Conservation (phyloP, 2,329 filamentous ascomycete genomes). For the Trichophyton simii region DNA sequence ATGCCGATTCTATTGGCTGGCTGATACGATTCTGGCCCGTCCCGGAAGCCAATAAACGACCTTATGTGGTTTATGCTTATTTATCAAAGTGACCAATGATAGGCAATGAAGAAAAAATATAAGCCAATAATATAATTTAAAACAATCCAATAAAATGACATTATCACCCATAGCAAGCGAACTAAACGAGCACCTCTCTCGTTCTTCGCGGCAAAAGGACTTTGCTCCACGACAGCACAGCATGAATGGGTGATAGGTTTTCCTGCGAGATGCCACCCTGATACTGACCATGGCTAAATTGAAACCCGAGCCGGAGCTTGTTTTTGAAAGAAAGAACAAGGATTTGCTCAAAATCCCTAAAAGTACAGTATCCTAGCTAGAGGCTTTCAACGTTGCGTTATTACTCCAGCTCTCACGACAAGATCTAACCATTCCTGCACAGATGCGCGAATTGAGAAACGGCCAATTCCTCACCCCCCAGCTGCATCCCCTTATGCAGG, state of each 20-base stretch:
- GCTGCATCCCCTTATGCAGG: conserved; percentile 43
- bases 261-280: background rate
- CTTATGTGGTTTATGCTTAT: too few relatives aligned
- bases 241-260: background rate
- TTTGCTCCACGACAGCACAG: background rate
- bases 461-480: conserved; percentile 46
- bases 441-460: conserved; percentile 42
- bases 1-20: too few relatives aligned
- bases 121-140: too few relatives aligned
- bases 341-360: conserved; percentile 26
- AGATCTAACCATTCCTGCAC: background rate
- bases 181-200: background rate
- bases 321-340: conserved; percentile 31
- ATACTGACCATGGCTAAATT: conserved; percentile 7
- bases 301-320: conserved; percentile 16
- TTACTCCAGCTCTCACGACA: background rate
- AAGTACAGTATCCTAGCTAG: conserved; percentile 16
- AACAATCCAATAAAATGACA: too few relatives aligned
- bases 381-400: background rate
- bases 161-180: background rate
- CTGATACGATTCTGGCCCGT: too few relatives aligned
- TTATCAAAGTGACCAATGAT: too few relatives aligned
- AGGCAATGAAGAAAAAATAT: too few relatives aligned
- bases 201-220: background rate
- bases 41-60: too few relatives aligned